These are phyloP conservation scores for Puccinia horiana DNA, from an alignment of 1,284 basidiomycete genomes.

Conservation along the genomic window DNA sequence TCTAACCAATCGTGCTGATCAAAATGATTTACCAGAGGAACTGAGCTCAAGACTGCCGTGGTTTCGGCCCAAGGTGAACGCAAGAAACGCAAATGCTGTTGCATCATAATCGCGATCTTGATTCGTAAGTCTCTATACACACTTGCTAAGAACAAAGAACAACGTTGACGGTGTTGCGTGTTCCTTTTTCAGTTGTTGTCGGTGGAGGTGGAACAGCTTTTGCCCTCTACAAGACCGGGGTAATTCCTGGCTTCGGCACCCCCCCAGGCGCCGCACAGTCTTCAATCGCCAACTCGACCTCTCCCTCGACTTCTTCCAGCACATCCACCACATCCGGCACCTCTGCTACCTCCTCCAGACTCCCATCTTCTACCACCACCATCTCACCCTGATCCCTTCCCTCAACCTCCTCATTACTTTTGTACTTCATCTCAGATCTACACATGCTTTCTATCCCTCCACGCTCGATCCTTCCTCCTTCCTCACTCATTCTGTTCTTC, in stretches of 20 bases:
- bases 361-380: too few species aligned
- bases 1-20: not conserved
- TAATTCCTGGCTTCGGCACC: not conserved
- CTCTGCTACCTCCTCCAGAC: not conserved
- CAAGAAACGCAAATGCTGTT: slow-evolving; percentile 46
- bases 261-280: not conserved
- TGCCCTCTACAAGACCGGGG: slow-evolving; percentile 26
- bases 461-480: too few species aligned
- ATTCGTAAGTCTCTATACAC: slow-evolving; percentile 15
- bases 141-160: not conserved
- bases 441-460: too few species aligned
- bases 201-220: slow-evolving; percentile 12
- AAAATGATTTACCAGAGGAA: not conserved
- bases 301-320: not conserved
- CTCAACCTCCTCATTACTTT: too few species aligned
- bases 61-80: slow-evolving; percentile 44
- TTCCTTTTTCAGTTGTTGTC: slow-evolving; percentile 4
- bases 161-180: not conserved
- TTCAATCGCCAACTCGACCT: not conserved
- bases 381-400: too few species aligned
- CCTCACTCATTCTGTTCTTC: too few species aligned
- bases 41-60: slow-evolving; percentile 43
- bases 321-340: not conserved
- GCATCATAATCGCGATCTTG: slow-evolving; percentile 22
- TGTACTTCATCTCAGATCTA: too few species aligned